A percentile compares a stretch with the other conserved stretches of the same genome.
phyloP scores from a whole-genome alignment of 805 yeast species.

The Cyberlindnera amylophila region DNA sequence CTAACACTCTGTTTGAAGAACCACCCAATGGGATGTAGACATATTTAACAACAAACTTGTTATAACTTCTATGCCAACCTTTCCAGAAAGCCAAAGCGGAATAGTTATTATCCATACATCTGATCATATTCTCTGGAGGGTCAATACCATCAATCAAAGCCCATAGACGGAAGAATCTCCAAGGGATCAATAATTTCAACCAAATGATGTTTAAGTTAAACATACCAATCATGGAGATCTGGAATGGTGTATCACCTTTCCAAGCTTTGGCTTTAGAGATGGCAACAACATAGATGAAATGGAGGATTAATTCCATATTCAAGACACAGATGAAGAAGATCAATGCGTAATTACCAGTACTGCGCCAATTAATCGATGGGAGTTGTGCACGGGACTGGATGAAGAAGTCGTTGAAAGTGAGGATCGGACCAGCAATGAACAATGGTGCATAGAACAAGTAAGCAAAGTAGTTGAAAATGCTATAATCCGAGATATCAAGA shows the following conservation, averaged over 20 bases:
- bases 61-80: conserved; percentile 96
- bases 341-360: conserved; percentile 57
- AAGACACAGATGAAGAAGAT: conserved; percentile 71
- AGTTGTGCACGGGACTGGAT: conserved; percentile 73
- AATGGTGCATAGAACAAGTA: conserved; percentile 84
- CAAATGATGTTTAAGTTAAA: conserved; percentile 89
- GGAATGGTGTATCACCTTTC: conserved; percentile 86
- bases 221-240: conserved; percentile 90
- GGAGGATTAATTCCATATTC: conserved; percentile 86
- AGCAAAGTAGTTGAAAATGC: conserved; percentile 61
- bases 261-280: conserved; percentile 87
- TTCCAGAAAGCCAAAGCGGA: conserved; percentile 97
- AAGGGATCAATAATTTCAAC: conserved; percentile 89
- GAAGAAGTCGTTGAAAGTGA: conserved; percentile 87
- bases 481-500: conserved; percentile 57
- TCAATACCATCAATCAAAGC: conserved; percentile 87
- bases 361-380: conserved; percentile 52
- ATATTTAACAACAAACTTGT: conserved; percentile 85
- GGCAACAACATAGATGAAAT: conserved; percentile 89
- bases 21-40: conserved; percentile 93
- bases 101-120: conserved; percentile 93
- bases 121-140: conserved; percentile 95
- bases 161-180: conserved; percentile 96
- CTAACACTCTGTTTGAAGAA: conserved; percentile 60
- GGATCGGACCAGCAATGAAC: conserved; percentile 91